Evolutionary conservation across 441 rosid species (phyloP).

Genomic region (Erysimum cheiri): DNA sequence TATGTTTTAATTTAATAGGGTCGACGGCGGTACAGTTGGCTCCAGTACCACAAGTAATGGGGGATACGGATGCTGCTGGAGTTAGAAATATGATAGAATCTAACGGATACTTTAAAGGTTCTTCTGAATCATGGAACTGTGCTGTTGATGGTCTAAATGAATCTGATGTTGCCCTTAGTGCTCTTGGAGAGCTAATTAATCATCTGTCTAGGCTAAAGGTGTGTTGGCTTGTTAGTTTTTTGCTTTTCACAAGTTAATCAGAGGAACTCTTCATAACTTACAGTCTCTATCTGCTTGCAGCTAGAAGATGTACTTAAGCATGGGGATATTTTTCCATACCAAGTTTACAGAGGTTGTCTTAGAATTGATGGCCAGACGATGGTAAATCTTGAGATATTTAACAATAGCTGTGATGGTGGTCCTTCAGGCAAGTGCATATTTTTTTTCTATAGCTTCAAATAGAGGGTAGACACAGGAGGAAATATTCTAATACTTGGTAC

Average conservation of each 20-base stretch:
- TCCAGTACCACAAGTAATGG: slow-evolving; percentile 54
- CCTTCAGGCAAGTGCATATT: slow-evolving; percentile 64
- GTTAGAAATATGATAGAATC: slow-evolving; percentile 70
- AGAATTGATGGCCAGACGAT: slow-evolving; percentile 95
- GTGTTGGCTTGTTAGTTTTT: slow-evolving; percentile 37
- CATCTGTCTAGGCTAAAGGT: slow-evolving; percentile 95
- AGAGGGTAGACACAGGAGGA: slow-evolving; percentile 7
- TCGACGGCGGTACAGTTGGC: slow-evolving; percentile 68
- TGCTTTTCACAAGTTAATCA: slow-evolving; percentile 17
- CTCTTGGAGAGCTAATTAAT: slow-evolving; percentile 82
- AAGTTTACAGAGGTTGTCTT: slow-evolving; percentile 83
- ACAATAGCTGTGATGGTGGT: slow-evolving; percentile 83
- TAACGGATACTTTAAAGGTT: slow-evolving; percentile 70
- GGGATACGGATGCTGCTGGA: slow-evolving; percentile 69
- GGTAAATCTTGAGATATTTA: slow-evolving; percentile 92
- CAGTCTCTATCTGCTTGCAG: slow-evolving; percentile 49
- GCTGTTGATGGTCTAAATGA: slow-evolving; percentile 60
- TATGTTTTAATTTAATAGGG: slow-evolving; percentile 49
- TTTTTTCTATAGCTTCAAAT: slow-evolving; percentile 25
- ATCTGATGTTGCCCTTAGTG: slow-evolving; percentile 62
- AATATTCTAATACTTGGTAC: slow-evolving; percentile 6
- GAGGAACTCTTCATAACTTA: slow-evolving; percentile 38
- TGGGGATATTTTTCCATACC: slow-evolving; percentile 85
- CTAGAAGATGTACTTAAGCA: slow-evolving; percentile 73
- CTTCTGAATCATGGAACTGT: slow-evolving; percentile 57